These are phyloP conservation scores for Blastocystis sp. DNA, from an alignment of 352 stramenopile species.

Conservation along the genomic window DNA sequence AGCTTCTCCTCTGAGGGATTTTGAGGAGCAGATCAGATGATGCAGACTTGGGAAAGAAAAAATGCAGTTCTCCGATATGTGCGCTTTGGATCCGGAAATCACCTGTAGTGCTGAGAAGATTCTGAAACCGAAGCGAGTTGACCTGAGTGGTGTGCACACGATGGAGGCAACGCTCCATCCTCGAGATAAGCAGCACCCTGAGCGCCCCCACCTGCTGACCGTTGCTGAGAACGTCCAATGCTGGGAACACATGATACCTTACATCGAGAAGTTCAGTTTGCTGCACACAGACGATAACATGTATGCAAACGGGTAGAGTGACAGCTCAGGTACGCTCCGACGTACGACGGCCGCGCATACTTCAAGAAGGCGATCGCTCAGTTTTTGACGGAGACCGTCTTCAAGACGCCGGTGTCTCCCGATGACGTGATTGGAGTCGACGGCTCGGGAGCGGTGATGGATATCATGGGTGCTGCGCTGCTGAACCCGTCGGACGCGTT, in stretches of 20 bases:
- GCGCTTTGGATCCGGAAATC: neutral
- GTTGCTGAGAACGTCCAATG: slow-evolving; percentile 53
- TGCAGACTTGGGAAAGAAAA: no score
- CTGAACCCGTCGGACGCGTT: slow-evolving; percentile 35
- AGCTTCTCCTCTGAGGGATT: no score
- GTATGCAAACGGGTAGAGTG: neutral
- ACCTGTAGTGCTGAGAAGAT: slow-evolving; percentile 8
- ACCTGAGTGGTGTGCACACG: slow-evolving; percentile 1
- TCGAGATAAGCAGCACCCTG: neutral
- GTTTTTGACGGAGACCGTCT: neutral
- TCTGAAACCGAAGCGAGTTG: slow-evolving; percentile 17
- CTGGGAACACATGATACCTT: slow-evolving; percentile 33
- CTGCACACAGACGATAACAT: slow-evolving; percentile 43
- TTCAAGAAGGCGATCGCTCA: slow-evolving; percentile 35
- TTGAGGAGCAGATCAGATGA: no score
- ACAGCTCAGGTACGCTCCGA: neutral
- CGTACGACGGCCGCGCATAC: slow-evolving; percentile 28
- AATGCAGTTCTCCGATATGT: slow-evolving; percentile 44
- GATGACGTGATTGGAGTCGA: neutral
- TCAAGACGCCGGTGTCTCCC: neutral
- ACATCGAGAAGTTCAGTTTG: neutral
- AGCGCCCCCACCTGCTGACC: slow-evolving; percentile 33
- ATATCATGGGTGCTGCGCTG: slow-evolving; percentile 47
- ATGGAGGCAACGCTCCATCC: neutral
- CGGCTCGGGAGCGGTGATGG: slow-evolving; percentile 45